Base-by-base conservation (phyloP, 306 rosid species). In the Pyrus bretschneideri region DNA sequence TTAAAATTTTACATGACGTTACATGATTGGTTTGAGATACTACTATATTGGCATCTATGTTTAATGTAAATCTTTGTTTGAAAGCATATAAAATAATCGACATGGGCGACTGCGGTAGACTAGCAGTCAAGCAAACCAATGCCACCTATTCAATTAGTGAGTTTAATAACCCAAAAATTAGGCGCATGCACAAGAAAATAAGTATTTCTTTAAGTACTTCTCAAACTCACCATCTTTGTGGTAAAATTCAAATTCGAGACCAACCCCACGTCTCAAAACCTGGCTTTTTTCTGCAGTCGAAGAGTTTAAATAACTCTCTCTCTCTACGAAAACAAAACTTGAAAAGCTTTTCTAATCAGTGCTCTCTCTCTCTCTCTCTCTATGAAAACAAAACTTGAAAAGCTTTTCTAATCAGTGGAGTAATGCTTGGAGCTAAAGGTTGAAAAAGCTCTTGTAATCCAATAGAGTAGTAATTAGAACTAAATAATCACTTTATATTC, bases 201-300 rank as follows among this genome's bases (percentile, higher is more conserved):
- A 76, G 63, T 55, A 67, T 60, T 14, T 75, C 82, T 80, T 46
- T 13, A 45, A 45, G 6, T 46, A 1, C 18, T 65, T 65, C 82
- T 80, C 55, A 59, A 59, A 66, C 64, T 61, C 66, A 25, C 57
- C 54, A 22, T 66, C 79, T 69, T 42, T 75, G 52, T 67, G 70
- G 78, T 57, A 60, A 84, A 79, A 46, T 64, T 81, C 42, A 69
- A 81, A 78, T 44, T 80, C 11, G 58, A 79, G 77, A 80, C 77
- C 82, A 78, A 68, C 74, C 58, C 76, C 78, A 76, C 74, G 66
- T 88, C 85, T 76, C 67, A 82, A 79, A 81, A 81, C 85, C 87
- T 79, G 93, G 91, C 90, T 80, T 80, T 86, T 78, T 86, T 78
- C 78, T 70, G 76, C 81, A 73, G 76, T 59, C 85, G 70, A 71